Percentiles rank a stretch among this genome's conserved stretches.
phyloP scores from a whole-genome alignment of 768 basidiomycete genomes.

The Mycena olivaceomarginata region DNA sequence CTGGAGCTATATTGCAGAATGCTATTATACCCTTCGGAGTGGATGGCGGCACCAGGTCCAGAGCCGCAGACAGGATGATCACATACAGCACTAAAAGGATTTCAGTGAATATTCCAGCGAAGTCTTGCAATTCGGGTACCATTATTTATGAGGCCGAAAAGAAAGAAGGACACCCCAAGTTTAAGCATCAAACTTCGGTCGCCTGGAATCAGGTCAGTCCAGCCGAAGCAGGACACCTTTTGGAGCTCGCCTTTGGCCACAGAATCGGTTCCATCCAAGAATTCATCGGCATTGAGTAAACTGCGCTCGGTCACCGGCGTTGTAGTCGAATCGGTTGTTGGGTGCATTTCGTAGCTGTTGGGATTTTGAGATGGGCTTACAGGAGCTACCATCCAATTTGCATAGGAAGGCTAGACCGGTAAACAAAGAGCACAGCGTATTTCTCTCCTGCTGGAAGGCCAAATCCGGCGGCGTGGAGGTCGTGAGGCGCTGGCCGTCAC shows the following conservation, averaged over 20 bases:
- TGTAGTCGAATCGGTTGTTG: conserved; percentile 12
- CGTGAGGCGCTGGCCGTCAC: neutral
- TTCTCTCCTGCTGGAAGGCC: neutral
- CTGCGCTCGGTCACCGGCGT: conserved; percentile 23
- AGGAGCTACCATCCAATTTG: conserved; percentile 40
- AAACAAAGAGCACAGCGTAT: neutral
- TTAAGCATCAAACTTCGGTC: conserved; percentile 57
- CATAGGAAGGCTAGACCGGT: conserved; percentile 19
- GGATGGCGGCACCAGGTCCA: conserved; percentile 93
- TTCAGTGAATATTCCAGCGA: neutral
- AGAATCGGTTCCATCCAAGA: conserved; percentile 7
- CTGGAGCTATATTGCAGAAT: conserved; percentile 96
- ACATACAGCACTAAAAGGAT: conserved; percentile 88
- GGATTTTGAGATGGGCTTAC: conserved; percentile 13
- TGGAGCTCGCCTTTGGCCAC: conserved; percentile 24
- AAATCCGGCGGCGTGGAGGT: neutral
- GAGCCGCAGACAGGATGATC: conserved; percentile 95
- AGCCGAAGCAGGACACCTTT: neutral
- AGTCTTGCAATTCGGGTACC: conserved; percentile 63
- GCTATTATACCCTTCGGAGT: conserved; percentile 97
- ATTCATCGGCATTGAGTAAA: conserved; percentile 41
- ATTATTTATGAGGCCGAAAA: conserved; percentile 96
- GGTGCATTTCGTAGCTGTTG: conserved; percentile 40
- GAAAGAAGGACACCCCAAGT: conserved; percentile 84
- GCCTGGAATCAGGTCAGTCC: conserved; percentile 34